These are phyloP conservation scores for Populus hybrid DNA, from an alignment of 441 rosid species.

Conservation along the genomic window DNA sequence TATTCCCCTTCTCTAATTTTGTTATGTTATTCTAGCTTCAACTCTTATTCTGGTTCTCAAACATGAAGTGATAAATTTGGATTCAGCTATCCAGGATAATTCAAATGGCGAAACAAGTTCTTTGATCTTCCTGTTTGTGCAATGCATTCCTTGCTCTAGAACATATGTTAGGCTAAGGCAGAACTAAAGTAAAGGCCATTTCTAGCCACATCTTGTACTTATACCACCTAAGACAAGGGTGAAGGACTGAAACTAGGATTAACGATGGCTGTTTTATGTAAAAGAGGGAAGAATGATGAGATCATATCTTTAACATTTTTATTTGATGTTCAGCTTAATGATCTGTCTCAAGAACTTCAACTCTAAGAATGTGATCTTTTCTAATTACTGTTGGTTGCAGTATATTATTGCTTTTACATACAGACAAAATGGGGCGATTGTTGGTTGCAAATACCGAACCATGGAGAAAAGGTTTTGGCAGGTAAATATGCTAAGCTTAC, in stretches of 20 bases:
- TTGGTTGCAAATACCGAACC: slow-evolving; percentile 76
- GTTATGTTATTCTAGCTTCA: neutral
- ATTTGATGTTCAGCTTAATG: neutral
- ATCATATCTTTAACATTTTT: neutral
- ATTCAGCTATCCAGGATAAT: neutral
- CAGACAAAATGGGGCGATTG: slow-evolving; percentile 52
- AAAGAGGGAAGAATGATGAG: neutral
- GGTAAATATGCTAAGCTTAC: slow-evolving; percentile 35
- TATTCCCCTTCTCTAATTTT: neutral
- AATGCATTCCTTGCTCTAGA: neutral
- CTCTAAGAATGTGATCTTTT: neutral
- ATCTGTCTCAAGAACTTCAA: neutral
- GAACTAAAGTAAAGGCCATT: neutral
- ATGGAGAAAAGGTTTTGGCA: slow-evolving; percentile 66
- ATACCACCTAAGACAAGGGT: neutral
- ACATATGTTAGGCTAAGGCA: neutral
- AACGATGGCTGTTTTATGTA: neutral
- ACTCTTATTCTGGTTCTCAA: neutral
- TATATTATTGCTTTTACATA: slow-evolving; percentile 80
- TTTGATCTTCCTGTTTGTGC: neutral
- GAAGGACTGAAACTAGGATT: neutral
- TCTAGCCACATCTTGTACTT: neutral
- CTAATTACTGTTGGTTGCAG: slow-evolving; percentile 30
- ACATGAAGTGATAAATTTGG: neutral
- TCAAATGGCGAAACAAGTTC: neutral